Conservation (phyloP, 129 eudicot genomes). For the Flaveria linearis region DNA sequence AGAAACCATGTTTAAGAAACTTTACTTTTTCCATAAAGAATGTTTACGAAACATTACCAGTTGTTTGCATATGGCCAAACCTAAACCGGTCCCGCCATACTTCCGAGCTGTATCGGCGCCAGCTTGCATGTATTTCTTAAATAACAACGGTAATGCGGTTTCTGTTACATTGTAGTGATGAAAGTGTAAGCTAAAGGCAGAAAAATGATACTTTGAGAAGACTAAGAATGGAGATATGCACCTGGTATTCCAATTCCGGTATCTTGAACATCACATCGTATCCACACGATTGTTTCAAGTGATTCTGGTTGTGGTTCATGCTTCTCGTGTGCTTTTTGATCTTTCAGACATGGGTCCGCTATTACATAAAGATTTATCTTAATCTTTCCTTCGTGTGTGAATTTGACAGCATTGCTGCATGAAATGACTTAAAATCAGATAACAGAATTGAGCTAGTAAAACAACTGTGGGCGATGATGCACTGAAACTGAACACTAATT, state of each 20-base stretch:
- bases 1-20: slow-evolving; percentile 10
- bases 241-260: slow-evolving; percentile 99
- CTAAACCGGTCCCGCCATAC: slow-evolving; percentile 98
- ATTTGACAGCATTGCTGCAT: slow-evolving; percentile 89
- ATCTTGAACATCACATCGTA: slow-evolving; percentile 87
- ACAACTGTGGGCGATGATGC: neutral
- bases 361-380: slow-evolving; percentile 74
- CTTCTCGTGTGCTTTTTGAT: slow-evolving; percentile 35
- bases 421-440: slow-evolving; percentile 5
- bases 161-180: slow-evolving; percentile 41
- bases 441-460: neutral
- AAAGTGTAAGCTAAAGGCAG: slow-evolving; percentile 1
- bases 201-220: neutral
- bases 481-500: no score
- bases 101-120: slow-evolving; percentile 89
- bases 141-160: slow-evolving; percentile 69
- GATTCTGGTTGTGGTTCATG: slow-evolving; percentile 32
- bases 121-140: slow-evolving; percentile 96
- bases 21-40: neutral
- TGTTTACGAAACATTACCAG: slow-evolving; percentile 50
- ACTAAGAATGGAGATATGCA: slow-evolving; percentile 22
- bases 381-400: slow-evolving; percentile 92
- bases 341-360: slow-evolving; percentile 44
- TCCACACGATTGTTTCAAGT: slow-evolving; percentile 75
- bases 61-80: slow-evolving; percentile 95